Evolutionary conservation across 2,329 filamentous ascomycete genomes (phyloP).

Genomic region (Plectosphaerella sp.): DNA sequence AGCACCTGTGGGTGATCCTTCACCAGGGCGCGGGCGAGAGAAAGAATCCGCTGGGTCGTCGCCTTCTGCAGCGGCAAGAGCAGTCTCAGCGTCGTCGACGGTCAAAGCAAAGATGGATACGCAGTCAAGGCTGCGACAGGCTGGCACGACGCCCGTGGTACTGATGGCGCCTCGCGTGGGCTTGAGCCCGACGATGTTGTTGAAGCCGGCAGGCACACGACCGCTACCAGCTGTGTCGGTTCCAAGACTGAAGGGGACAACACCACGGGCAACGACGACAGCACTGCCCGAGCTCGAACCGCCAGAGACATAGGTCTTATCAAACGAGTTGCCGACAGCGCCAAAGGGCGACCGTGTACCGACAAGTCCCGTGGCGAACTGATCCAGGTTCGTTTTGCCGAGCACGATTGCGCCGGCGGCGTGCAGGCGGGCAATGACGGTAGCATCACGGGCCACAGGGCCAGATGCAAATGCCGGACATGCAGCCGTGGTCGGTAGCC

Average conservation of each 20-base stretch:
- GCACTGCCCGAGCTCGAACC: constrained; percentile 56
- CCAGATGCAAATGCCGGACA: constrained; percentile 43
- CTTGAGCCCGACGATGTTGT: constrained; percentile 46
- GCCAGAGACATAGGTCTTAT: constrained; percentile 31
- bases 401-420: constrained; percentile 51
- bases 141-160: constrained; percentile 44
- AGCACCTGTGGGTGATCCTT: not conserved
- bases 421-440: constrained; percentile 43
- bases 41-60: constrained; percentile 47
- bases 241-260: constrained; percentile 52
- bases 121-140: constrained; percentile 54
- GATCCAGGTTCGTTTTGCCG: constrained; percentile 58
- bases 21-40: constrained; percentile 32
- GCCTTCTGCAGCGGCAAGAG: constrained; percentile 43
- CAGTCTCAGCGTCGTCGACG: constrained; percentile 41
- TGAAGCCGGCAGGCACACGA: constrained; percentile 47
- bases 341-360: constrained; percentile 59
- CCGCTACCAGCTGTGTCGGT: constrained; percentile 54
- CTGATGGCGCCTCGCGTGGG: constrained; percentile 50
- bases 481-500: constrained; percentile 47
- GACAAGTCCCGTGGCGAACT: constrained; percentile 58
- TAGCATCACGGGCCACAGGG: constrained; percentile 38
- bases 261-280: constrained; percentile 47
- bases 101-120: constrained; percentile 48
- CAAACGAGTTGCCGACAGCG: constrained; percentile 47